Conservation (phyloP, 495 filamentous ascomycete genomes). For the Daldinia decipiens region DNA sequence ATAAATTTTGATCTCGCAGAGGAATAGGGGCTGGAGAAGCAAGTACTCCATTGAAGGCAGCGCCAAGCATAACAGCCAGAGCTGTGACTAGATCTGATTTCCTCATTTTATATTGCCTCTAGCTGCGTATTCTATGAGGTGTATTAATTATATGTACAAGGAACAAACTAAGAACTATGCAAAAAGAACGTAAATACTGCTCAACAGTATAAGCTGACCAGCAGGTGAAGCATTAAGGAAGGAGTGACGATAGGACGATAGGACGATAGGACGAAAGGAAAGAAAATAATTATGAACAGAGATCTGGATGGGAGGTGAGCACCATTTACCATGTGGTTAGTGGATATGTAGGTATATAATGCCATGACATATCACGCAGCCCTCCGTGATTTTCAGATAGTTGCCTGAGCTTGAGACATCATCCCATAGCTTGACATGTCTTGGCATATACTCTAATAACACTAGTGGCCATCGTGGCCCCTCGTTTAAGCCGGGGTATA, state of each 20-base stretch:
- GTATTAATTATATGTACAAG: constrained; percentile 7
- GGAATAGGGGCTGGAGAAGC: constrained; percentile 15
- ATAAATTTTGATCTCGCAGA: neutral
- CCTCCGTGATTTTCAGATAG: constrained; percentile 28
- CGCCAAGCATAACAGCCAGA: constrained; percentile 23
- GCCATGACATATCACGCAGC: constrained; percentile 29
- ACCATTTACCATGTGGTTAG: constrained; percentile 25
- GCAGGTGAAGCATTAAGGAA: constrained; percentile 39
- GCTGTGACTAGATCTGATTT: constrained; percentile 26
- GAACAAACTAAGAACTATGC: constrained; percentile 13
- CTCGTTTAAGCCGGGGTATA: too few species aligned
- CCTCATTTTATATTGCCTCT: constrained; percentile 25
- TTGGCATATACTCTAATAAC: constrained; percentile 30
- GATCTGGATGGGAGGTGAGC: constrained; percentile 11
- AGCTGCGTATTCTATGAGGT: neutral
- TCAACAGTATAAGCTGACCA: constrained; percentile 47
- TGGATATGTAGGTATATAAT: constrained; percentile 29
- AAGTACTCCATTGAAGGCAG: constrained; percentile 28
- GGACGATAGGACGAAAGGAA: constrained; percentile 29
- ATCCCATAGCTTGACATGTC: constrained; percentile 28
- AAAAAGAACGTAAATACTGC: constrained; percentile 42
- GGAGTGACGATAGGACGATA: constrained; percentile 28
- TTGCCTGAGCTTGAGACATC: constrained; percentile 29
- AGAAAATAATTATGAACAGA: constrained; percentile 27
- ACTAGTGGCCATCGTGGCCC: neutral